Conservation (phyloP, 108 stramenopile genomes). For the Skeletonema menzelii region DNA sequence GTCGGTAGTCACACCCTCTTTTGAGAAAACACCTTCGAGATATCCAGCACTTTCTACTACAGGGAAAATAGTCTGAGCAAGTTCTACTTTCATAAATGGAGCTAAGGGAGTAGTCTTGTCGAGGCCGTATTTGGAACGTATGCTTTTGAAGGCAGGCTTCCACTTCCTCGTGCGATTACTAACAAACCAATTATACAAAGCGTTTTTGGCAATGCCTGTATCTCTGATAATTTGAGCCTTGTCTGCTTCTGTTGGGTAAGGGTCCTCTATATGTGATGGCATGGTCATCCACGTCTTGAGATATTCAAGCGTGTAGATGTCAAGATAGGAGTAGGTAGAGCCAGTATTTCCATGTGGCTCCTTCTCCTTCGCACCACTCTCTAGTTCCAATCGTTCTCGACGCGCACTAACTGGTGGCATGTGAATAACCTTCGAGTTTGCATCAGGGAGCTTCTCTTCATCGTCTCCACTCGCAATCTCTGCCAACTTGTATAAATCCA, state of each 20-base stretch:
- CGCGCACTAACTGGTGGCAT: background rate
- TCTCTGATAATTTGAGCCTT: conserved; percentile 25
- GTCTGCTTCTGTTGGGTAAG: conserved; percentile 35
- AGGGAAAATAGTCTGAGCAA: background rate
- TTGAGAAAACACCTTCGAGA: background rate
- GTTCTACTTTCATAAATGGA: conserved; percentile 1
- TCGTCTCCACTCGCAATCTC: background rate
- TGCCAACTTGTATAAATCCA: background rate
- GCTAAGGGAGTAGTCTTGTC: background rate
- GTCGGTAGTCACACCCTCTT: background rate
- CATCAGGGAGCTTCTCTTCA: background rate
- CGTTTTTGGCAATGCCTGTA: conserved; percentile 36
- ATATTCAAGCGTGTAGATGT: background rate
- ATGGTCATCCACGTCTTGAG: conserved; percentile 32
- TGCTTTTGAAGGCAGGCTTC: conserved; percentile 10
- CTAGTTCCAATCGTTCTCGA: background rate
- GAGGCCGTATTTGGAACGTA: conserved; percentile 9
- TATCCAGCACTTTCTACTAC: background rate
- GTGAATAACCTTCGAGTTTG: background rate
- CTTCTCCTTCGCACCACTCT: background rate
- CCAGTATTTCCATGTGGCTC: background rate
- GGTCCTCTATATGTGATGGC: conserved; percentile 24
- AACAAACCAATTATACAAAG: conserved; percentile 38
- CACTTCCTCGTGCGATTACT: conserved; percentile 37
- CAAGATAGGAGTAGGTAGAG: background rate